Percentiles rank a stretch among this genome's conserved stretches.
Conservation (phyloP, 164 flowering plant genomes). For the Platanus orientalis region DNA sequence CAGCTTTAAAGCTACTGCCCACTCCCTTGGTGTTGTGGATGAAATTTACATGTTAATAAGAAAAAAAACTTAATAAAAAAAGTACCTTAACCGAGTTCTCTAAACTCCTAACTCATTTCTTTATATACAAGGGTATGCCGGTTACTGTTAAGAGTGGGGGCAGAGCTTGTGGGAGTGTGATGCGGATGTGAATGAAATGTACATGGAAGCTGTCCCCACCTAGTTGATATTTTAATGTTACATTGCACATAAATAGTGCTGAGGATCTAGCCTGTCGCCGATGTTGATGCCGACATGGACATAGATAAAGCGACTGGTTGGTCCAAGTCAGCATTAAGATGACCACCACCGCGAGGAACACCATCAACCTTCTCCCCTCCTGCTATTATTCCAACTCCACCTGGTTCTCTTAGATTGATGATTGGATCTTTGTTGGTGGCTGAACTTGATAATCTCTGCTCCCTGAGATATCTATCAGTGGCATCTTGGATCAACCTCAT, state of each 20-base stretch:
- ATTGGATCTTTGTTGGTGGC: conserved; percentile 13
- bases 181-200: not conserved
- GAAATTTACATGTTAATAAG: not conserved
- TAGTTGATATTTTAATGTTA: not conserved
- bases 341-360: conserved; percentile 1
- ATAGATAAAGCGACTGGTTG: conserved; percentile 13
- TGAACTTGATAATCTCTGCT: conserved; percentile 18
- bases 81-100: too few relatives aligned
- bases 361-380: conserved; percentile 16
- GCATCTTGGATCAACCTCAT: conserved; percentile 35
- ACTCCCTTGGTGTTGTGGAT: not conserved
- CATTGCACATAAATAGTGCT: not conserved
- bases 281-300: conserved; percentile 13
- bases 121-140: conserved; percentile 17
- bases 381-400: conserved; percentile 6
- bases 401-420: conserved; percentile 13
- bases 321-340: conserved; percentile 16
- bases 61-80: not conserved
- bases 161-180: not conserved
- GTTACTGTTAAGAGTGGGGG: not conserved
- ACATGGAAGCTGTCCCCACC: not conserved
- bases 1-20: not conserved
- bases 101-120: conserved; percentile 10
- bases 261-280: conserved; percentile 15
- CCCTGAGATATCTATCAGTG: conserved; percentile 30